Evolutionary conservation across 2,329 filamentous ascomycete species (phyloP).

Genomic region (Elsinoe arachidis): DNA sequence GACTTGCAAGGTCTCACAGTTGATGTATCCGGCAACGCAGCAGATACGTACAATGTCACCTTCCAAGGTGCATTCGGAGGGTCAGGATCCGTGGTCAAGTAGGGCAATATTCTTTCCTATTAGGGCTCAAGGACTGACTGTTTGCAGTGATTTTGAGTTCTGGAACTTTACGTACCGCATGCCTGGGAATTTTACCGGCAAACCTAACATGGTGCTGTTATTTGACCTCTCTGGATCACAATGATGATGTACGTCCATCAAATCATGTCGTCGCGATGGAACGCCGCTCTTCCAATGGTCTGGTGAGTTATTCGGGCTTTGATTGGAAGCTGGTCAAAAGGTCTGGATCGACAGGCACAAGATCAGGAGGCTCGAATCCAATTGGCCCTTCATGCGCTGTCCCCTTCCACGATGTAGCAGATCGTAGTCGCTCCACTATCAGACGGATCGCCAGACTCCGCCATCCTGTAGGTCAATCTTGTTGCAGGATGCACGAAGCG

Average conservation of each 20-base stretch:
- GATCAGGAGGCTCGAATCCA: too few relatives aligned
- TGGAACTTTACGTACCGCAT: slow-evolving; percentile 34
- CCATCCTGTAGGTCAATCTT: too few relatives aligned
- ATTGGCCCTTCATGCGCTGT: too few relatives aligned
- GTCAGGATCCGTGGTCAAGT: slow-evolving; percentile 30
- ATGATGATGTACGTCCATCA: not conserved
- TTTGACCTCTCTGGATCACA: not conserved
- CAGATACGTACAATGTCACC: slow-evolving; percentile 31
- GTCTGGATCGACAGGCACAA: too few relatives aligned
- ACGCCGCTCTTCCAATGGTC: not conserved
- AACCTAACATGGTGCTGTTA: not conserved
- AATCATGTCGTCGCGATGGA: not conserved
- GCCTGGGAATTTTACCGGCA: slow-evolving; percentile 7
- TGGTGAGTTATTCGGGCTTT: too few relatives aligned
- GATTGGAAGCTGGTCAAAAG: too few relatives aligned
- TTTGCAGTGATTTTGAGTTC: slow-evolving; percentile 29
- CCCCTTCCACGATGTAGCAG: too few relatives aligned
- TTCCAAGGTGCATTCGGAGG: slow-evolving; percentile 39
- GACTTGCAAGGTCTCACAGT: slow-evolving; percentile 44
- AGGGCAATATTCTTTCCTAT: slow-evolving; percentile 10
- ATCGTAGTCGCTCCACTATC: too few relatives aligned
- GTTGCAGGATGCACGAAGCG: too few relatives aligned
- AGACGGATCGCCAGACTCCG: too few relatives aligned
- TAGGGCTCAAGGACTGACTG: slow-evolving; percentile 13
- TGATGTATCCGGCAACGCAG: slow-evolving; percentile 38